Base-by-base conservation (phyloP, 257 asterid genomes). In the Primulina eburnea region DNA sequence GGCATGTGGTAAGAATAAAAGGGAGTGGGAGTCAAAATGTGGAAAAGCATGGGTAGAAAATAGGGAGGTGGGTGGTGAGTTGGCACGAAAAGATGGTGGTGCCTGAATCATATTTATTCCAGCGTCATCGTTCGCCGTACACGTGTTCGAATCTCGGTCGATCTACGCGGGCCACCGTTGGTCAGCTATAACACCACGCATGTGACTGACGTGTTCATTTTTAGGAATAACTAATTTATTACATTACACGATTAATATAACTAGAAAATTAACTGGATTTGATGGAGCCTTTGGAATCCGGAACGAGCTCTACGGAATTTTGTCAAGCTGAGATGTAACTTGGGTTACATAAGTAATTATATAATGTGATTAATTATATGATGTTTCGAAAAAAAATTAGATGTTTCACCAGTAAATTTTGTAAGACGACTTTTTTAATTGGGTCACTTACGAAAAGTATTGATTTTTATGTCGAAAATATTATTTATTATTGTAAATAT, bases 141-240 rank as follows among this genome's bases (percentile, higher is more conserved):
- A 83, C 83, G 88, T 80, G 85, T 73, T 79, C 0, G 0, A 0
- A 4, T 5, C 29, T 16, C 17, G 77, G 12, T 73, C 57, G 71
- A 57, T 62, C 73, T 73, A 83, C 81, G 76, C 77, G 74, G 58
- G 75, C 62, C 71, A 72, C 62, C 70, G 32, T 67, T 67, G 38
- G 70, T 21, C n/a, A n/a, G 24, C 24, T 60, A 69, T 76, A 65
- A 75, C 76, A 40, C 50, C 53, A 18, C 64, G 71, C 84, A 70
- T 70, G 53, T 43, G 87, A 77, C 73, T 83, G 82, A 80, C 87
- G 85, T 80, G 87, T 70, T 56, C 34, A 30, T 61, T 78, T 37
- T 8, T 32, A 30, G 61, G 24, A 21, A 9, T n/a, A 38, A 43
- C 12, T 43, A 43, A 12, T 12, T 43, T 43, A 11, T 12, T 43